Conservation (phyloP, 2,329 filamentous ascomycete species). For the Aspergillus pseudoviridinutans region DNA sequence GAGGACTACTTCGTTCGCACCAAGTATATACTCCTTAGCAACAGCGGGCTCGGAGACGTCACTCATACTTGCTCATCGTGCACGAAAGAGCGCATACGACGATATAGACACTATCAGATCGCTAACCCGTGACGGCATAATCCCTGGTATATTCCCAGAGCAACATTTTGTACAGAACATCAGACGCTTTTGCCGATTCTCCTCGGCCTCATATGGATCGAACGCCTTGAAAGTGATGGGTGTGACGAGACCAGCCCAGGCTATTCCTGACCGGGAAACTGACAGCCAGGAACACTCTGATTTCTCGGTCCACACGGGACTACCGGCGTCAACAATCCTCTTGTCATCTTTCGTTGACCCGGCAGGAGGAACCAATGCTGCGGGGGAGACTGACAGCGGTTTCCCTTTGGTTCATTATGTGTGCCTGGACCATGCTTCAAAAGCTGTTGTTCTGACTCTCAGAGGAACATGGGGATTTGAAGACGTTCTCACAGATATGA, state of each 20-base stretch:
- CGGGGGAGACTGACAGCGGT: conserved; percentile 61
- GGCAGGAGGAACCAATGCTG: conserved; percentile 62
- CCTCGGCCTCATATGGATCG: conserved; percentile 45
- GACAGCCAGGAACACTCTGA: conserved; percentile 44
- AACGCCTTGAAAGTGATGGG: conserved; percentile 48
- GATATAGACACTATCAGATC: conserved; percentile 42
- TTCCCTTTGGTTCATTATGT: conserved; percentile 71
- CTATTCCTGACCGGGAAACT: conserved; percentile 25
- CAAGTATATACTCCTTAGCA: conserved; percentile 45
- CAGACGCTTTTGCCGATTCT: conserved; percentile 45
- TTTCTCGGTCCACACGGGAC: conserved; percentile 43
- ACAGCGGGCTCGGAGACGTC: conserved; percentile 43
- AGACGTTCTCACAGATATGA: conserved; percentile 69
- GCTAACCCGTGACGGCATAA: conserved; percentile 41
- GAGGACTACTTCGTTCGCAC: conserved; percentile 38
- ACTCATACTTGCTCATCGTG: conserved; percentile 40
- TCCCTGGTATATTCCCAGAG: conserved; percentile 45
- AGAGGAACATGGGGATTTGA: conserved; percentile 70
- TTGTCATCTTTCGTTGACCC: conserved; percentile 68
- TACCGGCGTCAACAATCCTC: conserved; percentile 48
- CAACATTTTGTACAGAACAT: conserved; percentile 45
- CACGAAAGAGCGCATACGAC: conserved; percentile 43
- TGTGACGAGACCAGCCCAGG: conserved; percentile 30
- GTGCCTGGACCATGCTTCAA: conserved; percentile 66
- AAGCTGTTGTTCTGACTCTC: conserved; percentile 68